Percentiles rank a stretch among this genome's conserved stretches.
phyloP scores from a whole-genome alignment of 31 red algal species.

The Odonthalia washingtoniensis region DNA sequence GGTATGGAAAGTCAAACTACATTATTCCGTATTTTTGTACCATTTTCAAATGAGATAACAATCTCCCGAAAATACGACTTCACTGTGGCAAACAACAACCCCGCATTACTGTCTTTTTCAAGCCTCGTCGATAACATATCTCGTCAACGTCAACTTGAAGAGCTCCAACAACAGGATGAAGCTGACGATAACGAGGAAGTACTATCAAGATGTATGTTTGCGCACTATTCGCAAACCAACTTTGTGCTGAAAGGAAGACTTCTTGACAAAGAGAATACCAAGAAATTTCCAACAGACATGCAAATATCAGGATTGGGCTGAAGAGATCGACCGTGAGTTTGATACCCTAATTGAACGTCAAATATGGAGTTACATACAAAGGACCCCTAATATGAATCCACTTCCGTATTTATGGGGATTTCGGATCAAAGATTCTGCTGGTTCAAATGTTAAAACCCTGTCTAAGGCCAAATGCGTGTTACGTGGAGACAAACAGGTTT shows the following conservation, averaged over 20 bases:
- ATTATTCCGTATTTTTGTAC: conserved; percentile 3
- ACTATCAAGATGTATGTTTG: neutral
- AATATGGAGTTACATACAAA: conserved; percentile 8
- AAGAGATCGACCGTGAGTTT: conserved; percentile 44
- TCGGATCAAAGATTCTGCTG: neutral
- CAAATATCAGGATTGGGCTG: conserved; percentile 6
- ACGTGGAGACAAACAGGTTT: conserved; percentile 1
- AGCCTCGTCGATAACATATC: conserved; percentile 19
- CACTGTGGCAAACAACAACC: neutral
- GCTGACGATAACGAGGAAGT: neutral
- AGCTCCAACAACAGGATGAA: conserved; percentile 43
- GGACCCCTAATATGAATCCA: no score
- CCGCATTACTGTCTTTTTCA: neutral
- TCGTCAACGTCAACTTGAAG: neutral
- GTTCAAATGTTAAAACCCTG: neutral
- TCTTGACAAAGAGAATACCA: neutral
- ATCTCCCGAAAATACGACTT: conserved; percentile 29
- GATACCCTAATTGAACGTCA: conserved; percentile 15
- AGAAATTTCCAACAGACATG: conserved; percentile 24
- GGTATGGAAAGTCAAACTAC: conserved; percentile 29
- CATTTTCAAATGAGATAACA: conserved; percentile 24
- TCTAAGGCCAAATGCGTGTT: conserved; percentile 15
- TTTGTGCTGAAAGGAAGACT: neutral
- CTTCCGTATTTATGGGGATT: conserved; percentile 43
- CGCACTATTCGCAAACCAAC: neutral